A percentile compares a stretch with the other conserved stretches of the same genome.
These are phyloP conservation scores for Elsinoe necatrix DNA, from an alignment of 2,329 filamentous ascomycete genomes.

Conservation along the genomic window DNA sequence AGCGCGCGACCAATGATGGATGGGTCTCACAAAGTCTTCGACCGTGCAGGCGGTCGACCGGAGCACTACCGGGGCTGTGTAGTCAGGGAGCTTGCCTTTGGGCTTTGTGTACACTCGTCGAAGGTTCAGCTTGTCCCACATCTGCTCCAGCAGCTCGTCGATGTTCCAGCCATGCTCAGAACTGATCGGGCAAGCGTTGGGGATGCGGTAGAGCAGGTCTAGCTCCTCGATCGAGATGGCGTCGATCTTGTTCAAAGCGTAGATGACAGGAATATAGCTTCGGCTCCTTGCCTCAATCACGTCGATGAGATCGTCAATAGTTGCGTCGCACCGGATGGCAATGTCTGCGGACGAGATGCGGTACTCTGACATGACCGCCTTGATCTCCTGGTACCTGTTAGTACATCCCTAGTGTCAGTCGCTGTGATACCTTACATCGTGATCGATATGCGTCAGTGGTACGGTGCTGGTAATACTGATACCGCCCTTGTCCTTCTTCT, in stretches of 20 bases:
- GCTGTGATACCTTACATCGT: conserved; percentile 49
- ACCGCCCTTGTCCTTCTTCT: conserved; percentile 98
- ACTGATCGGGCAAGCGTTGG: conserved; percentile 93
- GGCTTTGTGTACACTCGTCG: conserved; percentile 96
- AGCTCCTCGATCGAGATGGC: conserved; percentile 96
- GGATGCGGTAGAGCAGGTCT: conserved; percentile 91
- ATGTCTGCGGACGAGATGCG: conserved; percentile 95
- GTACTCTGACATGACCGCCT: conserved; percentile 95
- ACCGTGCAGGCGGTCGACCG: conserved; percentile 75
- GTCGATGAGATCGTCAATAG: conserved; percentile 94
- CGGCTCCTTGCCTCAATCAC: conserved; percentile 87
- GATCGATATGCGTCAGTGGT: conserved; percentile 81
- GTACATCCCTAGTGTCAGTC: neutral
- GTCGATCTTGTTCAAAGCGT: conserved; percentile 98
- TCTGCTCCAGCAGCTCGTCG: conserved; percentile 90
- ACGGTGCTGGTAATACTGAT: conserved; percentile 94
- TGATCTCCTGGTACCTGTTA: conserved; percentile 59
- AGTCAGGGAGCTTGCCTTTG: conserved; percentile 90
- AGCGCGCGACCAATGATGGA: neutral
- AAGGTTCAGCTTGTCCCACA: conserved; percentile 96
- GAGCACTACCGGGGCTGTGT: conserved; percentile 82
- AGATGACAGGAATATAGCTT: conserved; percentile 97
- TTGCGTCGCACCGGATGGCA: conserved; percentile 94
- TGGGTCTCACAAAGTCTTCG: conserved; percentile 81
- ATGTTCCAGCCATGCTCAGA: conserved; percentile 94